Conservation (phyloP, 768 basidiomycete species). For the Suillus cothurnatus region DNA sequence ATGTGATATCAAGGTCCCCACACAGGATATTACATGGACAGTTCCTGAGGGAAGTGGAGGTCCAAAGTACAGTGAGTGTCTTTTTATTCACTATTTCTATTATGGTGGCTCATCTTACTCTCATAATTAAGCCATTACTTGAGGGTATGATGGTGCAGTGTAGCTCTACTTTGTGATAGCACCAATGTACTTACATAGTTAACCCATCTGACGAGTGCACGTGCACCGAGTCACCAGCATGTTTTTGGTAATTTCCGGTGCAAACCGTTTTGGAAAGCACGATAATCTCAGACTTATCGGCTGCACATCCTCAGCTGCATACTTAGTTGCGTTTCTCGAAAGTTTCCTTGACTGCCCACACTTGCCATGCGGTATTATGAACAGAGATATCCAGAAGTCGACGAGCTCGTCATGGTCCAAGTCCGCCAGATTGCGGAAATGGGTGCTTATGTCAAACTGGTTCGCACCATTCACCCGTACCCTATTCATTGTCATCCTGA, state of each 20-base stretch:
- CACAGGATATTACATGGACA: conserved; percentile 96
- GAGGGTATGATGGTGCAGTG: background rate
- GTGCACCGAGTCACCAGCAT: background rate
- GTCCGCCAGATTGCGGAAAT: conserved; percentile 99
- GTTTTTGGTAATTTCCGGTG: background rate
- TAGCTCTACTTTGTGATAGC: background rate
- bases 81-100: background rate
- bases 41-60: conserved; percentile 97
- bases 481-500: background rate
- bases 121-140: conserved; percentile 1
- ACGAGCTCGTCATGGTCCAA: conserved; percentile 99
- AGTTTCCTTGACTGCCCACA: background rate
- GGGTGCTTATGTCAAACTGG: conserved; percentile 99
- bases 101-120: background rate
- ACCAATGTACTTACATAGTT: too few species aligned
- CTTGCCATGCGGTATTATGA: conserved; percentile 85
- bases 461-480: conserved; percentile 40
- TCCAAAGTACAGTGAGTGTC: conserved; percentile 85
- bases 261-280: background rate
- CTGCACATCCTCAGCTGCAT: background rate
- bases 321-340: background rate
- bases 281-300: conserved; percentile 2
- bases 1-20: conserved; percentile 95
- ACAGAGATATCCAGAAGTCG: conserved; percentile 92
- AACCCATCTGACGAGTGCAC: background rate